Evolutionary conservation across 2,329 filamentous ascomycete species (phyloP).

Genomic region (Penicillium verrucosum): DNA sequence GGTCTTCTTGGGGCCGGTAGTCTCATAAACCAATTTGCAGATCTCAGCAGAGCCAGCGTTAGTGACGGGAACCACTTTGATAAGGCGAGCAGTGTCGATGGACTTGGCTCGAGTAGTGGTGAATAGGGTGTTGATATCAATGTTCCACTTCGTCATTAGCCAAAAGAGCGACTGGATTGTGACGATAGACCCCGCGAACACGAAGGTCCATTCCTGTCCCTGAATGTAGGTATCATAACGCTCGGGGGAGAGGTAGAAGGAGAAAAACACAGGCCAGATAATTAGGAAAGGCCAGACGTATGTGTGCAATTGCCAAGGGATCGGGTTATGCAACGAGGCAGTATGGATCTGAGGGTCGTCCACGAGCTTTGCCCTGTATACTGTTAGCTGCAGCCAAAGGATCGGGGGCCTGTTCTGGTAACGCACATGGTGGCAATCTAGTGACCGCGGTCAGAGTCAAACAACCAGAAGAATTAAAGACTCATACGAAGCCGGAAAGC

Average conservation of each 20-base stretch:
- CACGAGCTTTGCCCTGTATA: conserved; percentile 72
- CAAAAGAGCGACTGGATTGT: conserved; percentile 85
- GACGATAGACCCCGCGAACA: conserved; percentile 85
- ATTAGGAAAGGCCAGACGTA: conserved; percentile 93
- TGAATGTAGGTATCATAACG: conserved; percentile 89
- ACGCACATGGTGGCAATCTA: conserved; percentile 35
- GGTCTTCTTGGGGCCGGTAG: conserved; percentile 68
- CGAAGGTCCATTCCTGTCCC: conserved; percentile 96
- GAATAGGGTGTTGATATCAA: conserved; percentile 77
- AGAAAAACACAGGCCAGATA: conserved; percentile 87
- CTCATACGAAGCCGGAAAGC: conserved; percentile 24
- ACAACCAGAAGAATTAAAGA: conserved; percentile 21
- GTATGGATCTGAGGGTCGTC: conserved; percentile 86
- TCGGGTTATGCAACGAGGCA: conserved; percentile 82
- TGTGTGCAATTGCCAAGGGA: conserved; percentile 74
- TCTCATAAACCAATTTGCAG: conserved; percentile 74
- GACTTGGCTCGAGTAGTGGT: conserved; percentile 69
- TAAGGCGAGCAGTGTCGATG: conserved; percentile 72
- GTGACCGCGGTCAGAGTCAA: conserved; percentile 31
- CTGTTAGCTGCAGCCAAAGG: conserved; percentile 10
- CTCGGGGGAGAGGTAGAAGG: conserved; percentile 77
- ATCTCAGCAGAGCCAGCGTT: conserved; percentile 91
- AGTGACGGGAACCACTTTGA: conserved; percentile 86
- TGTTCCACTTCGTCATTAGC: conserved; percentile 97
- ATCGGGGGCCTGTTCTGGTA: conserved; percentile 1